Conservation (phyloP, 306 rosid species). For the Castanea crenata region DNA sequence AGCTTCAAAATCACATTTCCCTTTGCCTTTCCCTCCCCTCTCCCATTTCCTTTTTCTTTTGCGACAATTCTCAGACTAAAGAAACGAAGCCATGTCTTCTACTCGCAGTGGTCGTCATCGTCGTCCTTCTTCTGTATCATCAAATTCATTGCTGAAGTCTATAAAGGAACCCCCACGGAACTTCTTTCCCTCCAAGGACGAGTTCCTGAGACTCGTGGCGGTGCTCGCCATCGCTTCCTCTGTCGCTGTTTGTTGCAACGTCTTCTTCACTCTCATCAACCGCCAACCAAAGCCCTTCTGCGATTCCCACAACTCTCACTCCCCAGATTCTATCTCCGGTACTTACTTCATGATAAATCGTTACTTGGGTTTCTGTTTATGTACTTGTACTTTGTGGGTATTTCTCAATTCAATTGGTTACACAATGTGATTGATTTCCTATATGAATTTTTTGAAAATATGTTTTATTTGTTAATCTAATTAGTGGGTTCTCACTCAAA, state of each 20-base stretch:
- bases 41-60: background rate
- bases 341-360: background rate
- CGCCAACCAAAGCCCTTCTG: conserved; percentile 58
- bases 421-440: background rate
- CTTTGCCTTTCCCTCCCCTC: background rate
- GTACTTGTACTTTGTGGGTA: background rate
- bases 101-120: conserved; percentile 4
- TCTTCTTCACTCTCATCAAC: conserved; percentile 33
- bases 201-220: conserved; percentile 42
- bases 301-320: conserved; percentile 31
- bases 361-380: too few relatives aligned
- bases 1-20: too few relatives aligned
- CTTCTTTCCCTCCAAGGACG: conserved; percentile 67
- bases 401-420: background rate
- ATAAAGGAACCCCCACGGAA: conserved; percentile 57
- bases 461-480: background rate
- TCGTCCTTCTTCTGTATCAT: background rate
- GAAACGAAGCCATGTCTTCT: conserved; percentile 22
- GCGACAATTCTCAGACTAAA: background rate
- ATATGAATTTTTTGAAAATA: background rate
- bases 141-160: conserved; percentile 22
- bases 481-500: background rate
- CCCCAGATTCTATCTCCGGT: conserved; percentile 48
- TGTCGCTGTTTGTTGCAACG: conserved; percentile 49
- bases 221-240: conserved; percentile 54